A percentile compares a stretch with the other conserved stretches of the same genome.
These are phyloP conservation scores for Metschnikowia lochheadii DNA, from an alignment of 805 yeast genomes.

Conservation along the genomic window DNA sequence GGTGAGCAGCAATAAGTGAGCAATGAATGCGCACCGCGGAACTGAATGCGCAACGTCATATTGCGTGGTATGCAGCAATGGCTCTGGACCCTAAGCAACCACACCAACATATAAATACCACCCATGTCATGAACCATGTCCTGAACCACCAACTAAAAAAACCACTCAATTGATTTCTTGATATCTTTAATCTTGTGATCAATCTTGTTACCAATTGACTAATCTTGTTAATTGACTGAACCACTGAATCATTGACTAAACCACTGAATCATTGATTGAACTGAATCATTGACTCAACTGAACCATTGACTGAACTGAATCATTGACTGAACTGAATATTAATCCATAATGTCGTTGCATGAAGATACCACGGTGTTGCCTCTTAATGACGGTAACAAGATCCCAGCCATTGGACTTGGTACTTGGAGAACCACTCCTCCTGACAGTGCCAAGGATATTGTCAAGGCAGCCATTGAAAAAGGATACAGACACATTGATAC, in stretches of 20 bases:
- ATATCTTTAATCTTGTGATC: too few relatives aligned
- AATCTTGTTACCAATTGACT: too few relatives aligned
- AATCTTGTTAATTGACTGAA: too few relatives aligned
- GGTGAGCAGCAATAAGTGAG: too few relatives aligned
- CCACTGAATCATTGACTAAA: too few relatives aligned
- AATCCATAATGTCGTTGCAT: slow-evolving; percentile 9
- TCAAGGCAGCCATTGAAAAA: slow-evolving; percentile 50
- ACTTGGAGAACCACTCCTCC: slow-evolving; percentile 62
- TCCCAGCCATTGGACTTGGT: slow-evolving; percentile 18
- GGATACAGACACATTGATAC: slow-evolving; percentile 20
- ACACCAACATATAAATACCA: neutral
- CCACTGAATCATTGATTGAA: neutral
- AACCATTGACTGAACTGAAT: too few relatives aligned
- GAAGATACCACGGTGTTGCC: slow-evolving; percentile 9
- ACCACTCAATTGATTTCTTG: too few relatives aligned
- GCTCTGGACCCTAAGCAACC: neutral
- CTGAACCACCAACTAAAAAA: too few relatives aligned
- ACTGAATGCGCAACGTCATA: neutral
- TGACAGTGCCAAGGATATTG: slow-evolving; percentile 51
- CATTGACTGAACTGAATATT: neutral
- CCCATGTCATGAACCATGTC: too few relatives aligned
- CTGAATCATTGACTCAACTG: neutral
- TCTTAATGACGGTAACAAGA: slow-evolving; percentile 13
- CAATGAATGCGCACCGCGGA: neutral
- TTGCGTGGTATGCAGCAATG: neutral